phyloP scores from a whole-genome alignment of 805 yeast genomes.

The Candida bentonensis region DNA sequence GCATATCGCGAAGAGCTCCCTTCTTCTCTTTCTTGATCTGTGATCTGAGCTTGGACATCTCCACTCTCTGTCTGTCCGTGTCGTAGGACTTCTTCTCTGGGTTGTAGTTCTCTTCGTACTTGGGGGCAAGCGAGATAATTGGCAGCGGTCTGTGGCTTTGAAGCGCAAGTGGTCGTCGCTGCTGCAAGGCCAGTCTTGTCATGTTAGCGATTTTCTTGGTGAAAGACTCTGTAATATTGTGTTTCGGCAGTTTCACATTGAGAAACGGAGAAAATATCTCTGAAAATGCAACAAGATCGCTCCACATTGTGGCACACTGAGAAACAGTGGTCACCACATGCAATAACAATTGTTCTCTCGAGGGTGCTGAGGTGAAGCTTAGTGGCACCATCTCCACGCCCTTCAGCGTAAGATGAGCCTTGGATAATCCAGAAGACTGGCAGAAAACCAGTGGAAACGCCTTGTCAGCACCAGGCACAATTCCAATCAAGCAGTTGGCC shows the following conservation, averaged over 20 bases:
- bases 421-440: conserved; percentile 5
- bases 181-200: conserved; percentile 31
- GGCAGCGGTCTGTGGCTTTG: conserved; percentile 79
- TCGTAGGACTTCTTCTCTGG: conserved; percentile 91
- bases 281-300: conserved; percentile 15
- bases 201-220: conserved; percentile 35
- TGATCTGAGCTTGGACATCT: conserved; percentile 65
- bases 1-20: conserved; percentile 72
- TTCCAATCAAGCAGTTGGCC: not conserved
- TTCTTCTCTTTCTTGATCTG: conserved; percentile 88
- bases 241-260: conserved; percentile 16
- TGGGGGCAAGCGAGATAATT: conserved; percentile 74
- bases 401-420: conserved; percentile 3
- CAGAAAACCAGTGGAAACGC: conserved; percentile 33
- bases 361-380: conserved; percentile 5
- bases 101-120: conserved; percentile 89
- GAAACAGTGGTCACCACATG: conserved; percentile 6
- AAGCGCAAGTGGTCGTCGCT: conserved; percentile 56
- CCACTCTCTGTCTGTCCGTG: conserved; percentile 66
- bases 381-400: conserved; percentile 14
- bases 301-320: conserved; percentile 17
- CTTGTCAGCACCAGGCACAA: conserved; percentile 28
- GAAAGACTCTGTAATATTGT: conserved; percentile 3
- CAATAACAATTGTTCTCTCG: conserved; percentile 7
- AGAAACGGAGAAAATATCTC: conserved; percentile 16